Base-by-base conservation (phyloP, 805 yeast genomes). In the Saccharomycopsis schoenii region DNA sequence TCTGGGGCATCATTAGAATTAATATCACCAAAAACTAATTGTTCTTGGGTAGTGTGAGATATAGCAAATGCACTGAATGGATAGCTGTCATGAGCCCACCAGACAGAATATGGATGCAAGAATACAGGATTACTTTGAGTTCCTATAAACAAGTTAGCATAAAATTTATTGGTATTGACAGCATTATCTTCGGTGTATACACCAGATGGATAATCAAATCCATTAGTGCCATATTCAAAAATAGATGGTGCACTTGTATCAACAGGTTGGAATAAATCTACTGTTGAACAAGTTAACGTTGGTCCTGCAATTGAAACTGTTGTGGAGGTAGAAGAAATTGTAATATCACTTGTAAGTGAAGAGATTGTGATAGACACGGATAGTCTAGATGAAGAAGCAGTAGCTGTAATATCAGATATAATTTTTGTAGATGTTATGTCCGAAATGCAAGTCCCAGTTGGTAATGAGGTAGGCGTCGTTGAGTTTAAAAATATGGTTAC, bases 21-120 rank as follows among this genome's bases (percentile, higher is more conserved):
- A 17, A 12, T 41, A 6, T 87, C 87, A 1, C 91, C 96, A 71
- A 75, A 86, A 1, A 88, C 96, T 63, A 81, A 72, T 65, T 87
- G 89, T 4, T 75, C 67, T 1, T 78, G 77, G 1, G 77, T 76
- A 0, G 86, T 81, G 66, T 89, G 90, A 39, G 88, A 79, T 56
- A 86, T 74, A 0, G 88, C 90, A 52, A 89, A 68, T 1, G 96
- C 96, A 56, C 71, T 72, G 60, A 76, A 11, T 72, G 73, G 59
- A 80, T 83, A 58, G 14, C n/a, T 50, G 11, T 34, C 36, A 25
- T 29, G 15, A 76, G 80, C 5, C 85, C 75, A 64, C 77, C 77
- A 93, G 92, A 88, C 10, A 88, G 72, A 19, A 89, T 88, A 88
- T 1, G 96, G 96, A 66, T 86, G 90, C 0, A 93, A 83, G 89